Evolutionary conservation across 169 alveolate genomes (phyloP), one percentile per base, ranked within the genome.

Genomic region (Babesia microti): DNA sequence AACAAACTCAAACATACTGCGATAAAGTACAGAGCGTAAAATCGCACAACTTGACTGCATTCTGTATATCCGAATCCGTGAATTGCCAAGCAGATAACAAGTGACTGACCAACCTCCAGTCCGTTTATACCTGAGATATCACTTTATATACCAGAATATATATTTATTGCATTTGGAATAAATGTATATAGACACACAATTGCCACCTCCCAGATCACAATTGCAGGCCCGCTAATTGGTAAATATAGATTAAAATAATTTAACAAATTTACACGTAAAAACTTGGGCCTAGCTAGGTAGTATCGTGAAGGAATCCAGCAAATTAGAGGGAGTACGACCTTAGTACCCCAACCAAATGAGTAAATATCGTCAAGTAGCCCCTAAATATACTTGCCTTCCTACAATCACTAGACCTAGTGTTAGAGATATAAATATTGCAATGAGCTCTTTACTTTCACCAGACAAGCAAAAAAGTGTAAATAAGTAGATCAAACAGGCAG

Each of bases 81-180:
- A 19, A 53, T 14, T 4, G 76, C 61, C 40, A 65, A n/a, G n/a
- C 86, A 86, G 23, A 88, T 91, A 3, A 91, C 75, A 41, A 86
- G 46, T 36, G 94, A 83, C 55, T 91, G 86, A 0, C 96, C 94
- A 1, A 87, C 89, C 71, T 91, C 97, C 15, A 91, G 53, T 5
- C 97, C 97, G 61, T 91, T 91, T 7, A 91, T 85, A 22, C 97
- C 97, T 9, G 36, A 29, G 9, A 11, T 29, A 29, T 9, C 36
- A 29, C 36, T 9, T 14, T 27, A 18, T 52, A 19, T 42, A 65
- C 76, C 76, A 3, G 97, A 95, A 46, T 87, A 84, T 37, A 91
- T 91, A 72, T 91, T 91, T 24, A 91, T 91, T 19, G 96, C 68
- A 70, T 91, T 91, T 0, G 95, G 80, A 36, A 91, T 81, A 68